Conservation (phyloP, 139 green algal genomes). For the Micractinium sp. region DNA sequence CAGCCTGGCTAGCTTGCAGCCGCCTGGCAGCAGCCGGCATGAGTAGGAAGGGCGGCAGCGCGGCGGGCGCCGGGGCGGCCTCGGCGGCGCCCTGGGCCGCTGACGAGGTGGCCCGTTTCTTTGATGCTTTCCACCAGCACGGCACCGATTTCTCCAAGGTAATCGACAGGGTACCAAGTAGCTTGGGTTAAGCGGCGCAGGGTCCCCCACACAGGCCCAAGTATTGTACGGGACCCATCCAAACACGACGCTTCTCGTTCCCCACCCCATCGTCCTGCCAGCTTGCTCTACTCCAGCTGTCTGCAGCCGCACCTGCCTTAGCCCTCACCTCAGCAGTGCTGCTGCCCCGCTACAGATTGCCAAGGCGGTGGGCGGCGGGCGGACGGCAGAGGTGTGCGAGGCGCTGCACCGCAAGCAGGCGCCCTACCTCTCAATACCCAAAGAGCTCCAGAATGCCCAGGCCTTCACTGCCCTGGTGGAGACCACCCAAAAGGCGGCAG, state of each 20-base stretch:
- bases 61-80: neutral
- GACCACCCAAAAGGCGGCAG: neutral
- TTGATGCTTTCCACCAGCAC: constrained; percentile 37
- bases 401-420: constrained; percentile 50
- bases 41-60: neutral
- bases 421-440: constrained; percentile 58
- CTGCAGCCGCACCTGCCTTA: neutral
- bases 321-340: neutral
- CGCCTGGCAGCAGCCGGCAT: neutral
- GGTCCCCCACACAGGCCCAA: neutral
- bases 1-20: neutral
- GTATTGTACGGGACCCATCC: neutral
- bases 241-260: neutral
- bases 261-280: neutral
- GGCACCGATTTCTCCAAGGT: constrained; percentile 43
- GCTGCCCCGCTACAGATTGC: neutral
- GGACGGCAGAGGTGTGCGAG: constrained; percentile 46
- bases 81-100: constrained; percentile 2
- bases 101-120: constrained; percentile 36
- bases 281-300: neutral
- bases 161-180: neutral
- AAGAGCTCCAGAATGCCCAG: constrained; percentile 39
- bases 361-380: constrained; percentile 25
- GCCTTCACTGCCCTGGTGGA: neutral
- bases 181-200: neutral